Evolutionary conservation across 192 early-diverging fungal species (phyloP).

Genomic region (Glomus cerebriforme): DNA sequence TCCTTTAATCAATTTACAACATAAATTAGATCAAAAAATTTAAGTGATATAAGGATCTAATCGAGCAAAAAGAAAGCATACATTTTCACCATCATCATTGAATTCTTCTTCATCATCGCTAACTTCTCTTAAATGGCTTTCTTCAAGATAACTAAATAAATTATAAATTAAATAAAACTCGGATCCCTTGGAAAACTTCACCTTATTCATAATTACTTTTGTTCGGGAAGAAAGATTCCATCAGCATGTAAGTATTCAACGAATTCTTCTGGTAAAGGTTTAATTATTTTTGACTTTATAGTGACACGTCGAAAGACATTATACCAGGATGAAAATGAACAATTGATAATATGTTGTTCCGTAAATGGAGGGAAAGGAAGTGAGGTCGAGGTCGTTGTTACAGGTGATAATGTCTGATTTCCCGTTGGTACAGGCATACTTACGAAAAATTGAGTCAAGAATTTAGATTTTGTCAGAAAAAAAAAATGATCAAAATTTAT

Average conservation of each 20-base stretch:
- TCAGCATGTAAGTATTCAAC: conserved; percentile 84
- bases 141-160: conserved; percentile 37
- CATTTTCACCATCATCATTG: conserved; percentile 38
- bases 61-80: not conserved
- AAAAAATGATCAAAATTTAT: no score
- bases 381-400: not conserved
- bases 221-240: conserved; percentile 78
- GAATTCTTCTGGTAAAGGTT: conserved; percentile 74
- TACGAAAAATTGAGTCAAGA: no score
- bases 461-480: no score
- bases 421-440: not conserved
- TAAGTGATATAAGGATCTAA: not conserved
- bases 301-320: conserved; percentile 60
- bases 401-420: not conserved
- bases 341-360: conserved; percentile 64
- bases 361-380: conserved; percentile 61
- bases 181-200: no score
- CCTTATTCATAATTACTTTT: conserved; percentile 59
- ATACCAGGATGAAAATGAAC: conserved; percentile 83
- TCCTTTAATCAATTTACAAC: conserved; percentile 30
- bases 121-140: conserved; percentile 6
- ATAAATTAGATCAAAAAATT: not conserved
- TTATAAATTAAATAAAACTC: conserved; percentile 32
- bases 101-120: conserved; percentile 40
- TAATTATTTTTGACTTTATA: conserved; percentile 73